These are phyloP conservation scores for Ceratocystis huliohia DNA, from an alignment of 2,329 filamentous ascomycete genomes.

Conservation along the genomic window DNA sequence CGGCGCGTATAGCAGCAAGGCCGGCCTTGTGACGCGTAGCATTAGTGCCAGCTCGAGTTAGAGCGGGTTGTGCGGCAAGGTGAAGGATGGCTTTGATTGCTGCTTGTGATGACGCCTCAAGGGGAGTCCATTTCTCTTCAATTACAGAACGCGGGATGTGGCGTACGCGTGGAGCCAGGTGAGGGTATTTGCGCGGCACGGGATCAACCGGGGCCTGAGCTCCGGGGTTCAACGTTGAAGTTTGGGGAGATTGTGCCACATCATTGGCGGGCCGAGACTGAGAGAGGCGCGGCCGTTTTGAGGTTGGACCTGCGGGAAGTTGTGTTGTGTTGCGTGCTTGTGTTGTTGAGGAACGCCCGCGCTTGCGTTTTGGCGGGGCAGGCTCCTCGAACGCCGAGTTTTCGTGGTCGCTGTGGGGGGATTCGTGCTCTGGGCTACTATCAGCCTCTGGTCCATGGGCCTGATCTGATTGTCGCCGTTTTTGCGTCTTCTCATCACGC, in stretches of 20 bases:
- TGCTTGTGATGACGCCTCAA: conserved; percentile 42
- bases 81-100: conserved; percentile 44
- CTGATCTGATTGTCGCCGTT: neutral
- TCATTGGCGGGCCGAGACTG: neutral
- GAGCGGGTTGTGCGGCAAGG: conserved; percentile 48
- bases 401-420: neutral
- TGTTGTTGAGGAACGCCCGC: neutral
- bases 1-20: conserved; percentile 41
- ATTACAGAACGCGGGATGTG: conserved; percentile 51
- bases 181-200: conserved; percentile 26
- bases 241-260: too few species aligned
- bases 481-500: neutral
- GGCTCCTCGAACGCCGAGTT: neutral
- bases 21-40: conserved; percentile 41
- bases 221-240: neutral
- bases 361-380: neutral
- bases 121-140: conserved; percentile 49
- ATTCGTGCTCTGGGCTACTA: neutral
- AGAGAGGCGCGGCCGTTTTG: neutral
- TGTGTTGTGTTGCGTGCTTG: too few species aligned
- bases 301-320: neutral
- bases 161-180: conserved; percentile 39
- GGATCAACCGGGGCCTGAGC: conserved; percentile 28
- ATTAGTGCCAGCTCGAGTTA: conserved; percentile 41
- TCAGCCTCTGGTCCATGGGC: neutral